Evolutionary conservation across 78 protist species (phyloP).

Genomic region (Acrasis kona): DNA sequence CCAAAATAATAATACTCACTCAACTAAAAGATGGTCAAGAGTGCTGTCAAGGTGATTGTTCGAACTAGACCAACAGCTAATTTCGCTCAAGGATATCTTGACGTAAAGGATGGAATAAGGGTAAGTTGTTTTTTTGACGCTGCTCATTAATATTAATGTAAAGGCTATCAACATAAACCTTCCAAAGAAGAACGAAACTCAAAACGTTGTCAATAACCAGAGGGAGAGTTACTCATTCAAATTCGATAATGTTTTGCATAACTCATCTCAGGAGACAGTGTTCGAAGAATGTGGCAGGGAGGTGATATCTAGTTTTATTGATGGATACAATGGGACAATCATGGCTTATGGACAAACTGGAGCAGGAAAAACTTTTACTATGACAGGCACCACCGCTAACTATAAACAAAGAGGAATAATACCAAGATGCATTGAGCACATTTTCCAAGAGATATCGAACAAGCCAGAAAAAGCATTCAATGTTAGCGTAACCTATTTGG

Average conservation of each 20-base stretch:
- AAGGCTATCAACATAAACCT: neutral
- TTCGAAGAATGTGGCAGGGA: neutral
- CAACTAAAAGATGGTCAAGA: constrained; percentile 25
- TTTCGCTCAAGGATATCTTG: neutral
- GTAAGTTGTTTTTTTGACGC: neutral
- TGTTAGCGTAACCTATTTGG: constrained; percentile 37
- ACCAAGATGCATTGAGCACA: constrained; percentile 28
- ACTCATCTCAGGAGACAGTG: constrained; percentile 47
- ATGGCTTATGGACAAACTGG: constrained; percentile 72
- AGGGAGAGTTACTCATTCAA: constrained; percentile 9
- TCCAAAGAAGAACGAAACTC: neutral
- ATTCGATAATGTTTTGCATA: constrained; percentile 30
- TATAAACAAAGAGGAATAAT: constrained; percentile 41
- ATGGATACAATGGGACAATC: constrained; percentile 31
- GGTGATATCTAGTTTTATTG: neutral
- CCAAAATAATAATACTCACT: too few relatives aligned
- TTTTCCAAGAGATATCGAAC: constrained; percentile 14
- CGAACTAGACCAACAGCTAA: constrained; percentile 40
- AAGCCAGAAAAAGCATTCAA: constrained; percentile 15
- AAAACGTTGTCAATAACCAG: constrained; percentile 29
- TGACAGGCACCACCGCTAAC: constrained; percentile 27
- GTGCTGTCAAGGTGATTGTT: constrained; percentile 20
- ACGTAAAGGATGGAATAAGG: neutral
- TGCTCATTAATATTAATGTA: neutral
- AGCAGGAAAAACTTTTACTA: constrained; percentile 54